These are phyloP conservation scores for Mycena maculata DNA, from an alignment of 768 basidiomycete species.

Conservation along the genomic window DNA sequence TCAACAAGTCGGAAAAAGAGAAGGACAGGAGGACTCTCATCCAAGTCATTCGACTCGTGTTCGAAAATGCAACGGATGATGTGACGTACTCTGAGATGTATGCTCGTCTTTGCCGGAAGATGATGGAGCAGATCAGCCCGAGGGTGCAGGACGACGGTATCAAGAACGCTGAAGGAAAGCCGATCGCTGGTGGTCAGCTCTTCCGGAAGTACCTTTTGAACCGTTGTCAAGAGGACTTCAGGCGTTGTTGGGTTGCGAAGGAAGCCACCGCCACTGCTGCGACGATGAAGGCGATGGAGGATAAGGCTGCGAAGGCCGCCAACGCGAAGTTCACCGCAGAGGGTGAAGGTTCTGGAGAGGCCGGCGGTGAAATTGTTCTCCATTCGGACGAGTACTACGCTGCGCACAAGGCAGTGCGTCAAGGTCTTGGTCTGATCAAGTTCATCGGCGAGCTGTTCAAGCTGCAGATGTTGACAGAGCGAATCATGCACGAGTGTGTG, in stretches of 20 bases:
- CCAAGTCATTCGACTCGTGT: conserved; percentile 95
- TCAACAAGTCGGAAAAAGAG: conserved; percentile 92
- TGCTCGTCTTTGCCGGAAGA: conserved; percentile 92
- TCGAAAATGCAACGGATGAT: conserved; percentile 98
- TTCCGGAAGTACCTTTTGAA: conserved; percentile 98
- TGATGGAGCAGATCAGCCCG: conserved; percentile 93
- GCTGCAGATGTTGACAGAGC: conserved; percentile 97
- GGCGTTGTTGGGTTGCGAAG: conserved; percentile 92
- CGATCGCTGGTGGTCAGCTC: conserved; percentile 91
- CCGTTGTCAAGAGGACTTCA: conserved; percentile 97
- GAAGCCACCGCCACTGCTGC: conserved; percentile 90
- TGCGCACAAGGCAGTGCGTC: conserved; percentile 96
- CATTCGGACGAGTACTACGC: conserved; percentile 97
- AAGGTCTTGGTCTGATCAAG: conserved; percentile 95
- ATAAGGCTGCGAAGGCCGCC: conserved; percentile 80
- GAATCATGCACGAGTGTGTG: conserved; percentile 99
- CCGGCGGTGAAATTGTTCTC: conserved; percentile 75
- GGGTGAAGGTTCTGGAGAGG: conserved; percentile 44
- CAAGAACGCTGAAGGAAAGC: conserved; percentile 82
- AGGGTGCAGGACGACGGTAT: conserved; percentile 92
- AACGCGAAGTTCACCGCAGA: conserved; percentile 57
- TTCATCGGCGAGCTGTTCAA: conserved; percentile 99
- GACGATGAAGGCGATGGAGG: conserved; percentile 85
- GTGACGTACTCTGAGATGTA: conserved; percentile 98
- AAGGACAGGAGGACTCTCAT: conserved; percentile 94